Conservation (phyloP, 2,329 filamentous ascomycete species). For the Fusarium cicatricum region DNA sequence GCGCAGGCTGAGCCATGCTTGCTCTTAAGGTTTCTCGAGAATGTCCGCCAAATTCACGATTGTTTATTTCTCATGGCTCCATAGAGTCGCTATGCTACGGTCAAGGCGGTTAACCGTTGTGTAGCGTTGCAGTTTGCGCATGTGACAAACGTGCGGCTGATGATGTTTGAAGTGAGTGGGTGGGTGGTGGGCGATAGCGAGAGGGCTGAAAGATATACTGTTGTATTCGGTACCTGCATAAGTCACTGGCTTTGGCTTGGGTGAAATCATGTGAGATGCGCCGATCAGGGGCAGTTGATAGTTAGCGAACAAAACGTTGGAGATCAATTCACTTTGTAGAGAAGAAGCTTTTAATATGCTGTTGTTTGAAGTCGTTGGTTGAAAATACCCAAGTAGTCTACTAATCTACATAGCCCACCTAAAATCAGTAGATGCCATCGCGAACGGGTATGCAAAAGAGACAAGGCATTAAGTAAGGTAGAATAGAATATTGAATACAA, state of each 20-base stretch:
- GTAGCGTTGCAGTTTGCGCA: slow-evolving; percentile 8
- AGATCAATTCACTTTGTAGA: neutral
- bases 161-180: slow-evolving; percentile 8
- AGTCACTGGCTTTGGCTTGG: neutral
- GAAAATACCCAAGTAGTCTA: too few species aligned
- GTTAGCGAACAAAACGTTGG: neutral
- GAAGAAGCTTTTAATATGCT: neutral
- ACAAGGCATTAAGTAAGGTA: neutral
- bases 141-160: slow-evolving; percentile 6
- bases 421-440: too few species aligned
- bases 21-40: neutral
- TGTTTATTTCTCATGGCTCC: neutral
- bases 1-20: slow-evolving; percentile 24
- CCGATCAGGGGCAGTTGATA: neutral
- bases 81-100: too few species aligned
- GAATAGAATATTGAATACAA: neutral
- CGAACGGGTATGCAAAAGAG: neutral
- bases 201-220: neutral
- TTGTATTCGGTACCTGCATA: slow-evolving; percentile 21
- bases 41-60: neutral
- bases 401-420: too few species aligned
- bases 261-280: neutral
- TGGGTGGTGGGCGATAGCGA: neutral
- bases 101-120: neutral
- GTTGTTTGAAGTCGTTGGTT: too few species aligned